phyloP scores from a whole-genome alignment of 306 rosid species.

The Mucuna pruriens region DNA sequence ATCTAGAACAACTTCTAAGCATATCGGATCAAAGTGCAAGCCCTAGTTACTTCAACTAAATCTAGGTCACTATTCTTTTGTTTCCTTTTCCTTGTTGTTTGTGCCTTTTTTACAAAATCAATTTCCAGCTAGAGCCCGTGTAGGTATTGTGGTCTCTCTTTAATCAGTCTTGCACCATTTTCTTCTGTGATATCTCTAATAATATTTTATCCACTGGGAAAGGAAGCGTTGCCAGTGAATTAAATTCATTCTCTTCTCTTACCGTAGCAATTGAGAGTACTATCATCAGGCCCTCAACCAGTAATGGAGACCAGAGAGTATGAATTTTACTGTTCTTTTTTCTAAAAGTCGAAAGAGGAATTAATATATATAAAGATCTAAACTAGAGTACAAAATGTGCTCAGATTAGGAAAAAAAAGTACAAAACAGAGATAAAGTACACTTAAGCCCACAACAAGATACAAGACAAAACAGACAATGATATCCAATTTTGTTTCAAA shows the following conservation, averaged over 20 bases:
- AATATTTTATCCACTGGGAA: not conserved
- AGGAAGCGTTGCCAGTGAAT: not conserved
- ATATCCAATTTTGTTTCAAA: too few relatives aligned
- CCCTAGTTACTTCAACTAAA: slow-evolving; percentile 11
- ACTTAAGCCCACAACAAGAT: too few relatives aligned
- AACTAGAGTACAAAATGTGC: too few relatives aligned
- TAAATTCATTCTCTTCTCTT: not conserved
- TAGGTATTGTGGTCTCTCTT: slow-evolving; percentile 4
- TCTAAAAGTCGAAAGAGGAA: too few relatives aligned
- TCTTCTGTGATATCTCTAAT: not conserved
- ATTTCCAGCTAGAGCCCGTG: not conserved
- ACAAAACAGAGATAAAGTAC: too few relatives aligned
- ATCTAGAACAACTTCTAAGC: slow-evolving; percentile 62
- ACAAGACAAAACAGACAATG: too few relatives aligned
- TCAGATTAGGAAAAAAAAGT: too few relatives aligned
- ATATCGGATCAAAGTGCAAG: slow-evolving; percentile 31
- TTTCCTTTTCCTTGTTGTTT: not conserved
- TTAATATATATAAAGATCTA: too few relatives aligned
- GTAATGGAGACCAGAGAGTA: not conserved
- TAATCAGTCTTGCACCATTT: not conserved
- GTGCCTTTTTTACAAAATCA: not conserved
- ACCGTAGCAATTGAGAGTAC: not conserved
- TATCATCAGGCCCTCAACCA: not conserved
- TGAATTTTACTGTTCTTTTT: too few relatives aligned
- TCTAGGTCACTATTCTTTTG: not conserved